These are phyloP conservation scores for Piedraia hortae DNA, from an alignment of 2,329 filamentous ascomycete species.

Conservation along the genomic window DNA sequence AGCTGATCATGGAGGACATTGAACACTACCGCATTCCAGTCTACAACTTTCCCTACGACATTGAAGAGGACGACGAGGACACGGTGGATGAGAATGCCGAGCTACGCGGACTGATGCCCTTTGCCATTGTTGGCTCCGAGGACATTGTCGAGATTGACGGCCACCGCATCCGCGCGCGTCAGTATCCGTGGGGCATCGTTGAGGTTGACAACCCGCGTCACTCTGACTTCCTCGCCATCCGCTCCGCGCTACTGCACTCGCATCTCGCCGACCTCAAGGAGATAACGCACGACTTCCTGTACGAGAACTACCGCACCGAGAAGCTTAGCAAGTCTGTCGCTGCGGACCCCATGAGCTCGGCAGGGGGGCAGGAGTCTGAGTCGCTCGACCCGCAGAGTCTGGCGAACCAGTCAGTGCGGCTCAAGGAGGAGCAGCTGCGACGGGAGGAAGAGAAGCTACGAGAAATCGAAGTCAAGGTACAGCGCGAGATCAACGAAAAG, in stretches of 20 bases:
- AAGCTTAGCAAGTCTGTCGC: constrained; percentile 99
- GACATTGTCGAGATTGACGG: constrained; percentile 44
- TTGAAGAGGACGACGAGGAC: constrained; percentile 97
- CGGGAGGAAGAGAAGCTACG: constrained; percentile 98
- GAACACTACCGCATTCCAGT: constrained; percentile 98
- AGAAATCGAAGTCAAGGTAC: constrained; percentile 98
- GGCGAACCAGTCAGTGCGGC: constrained; percentile 82
- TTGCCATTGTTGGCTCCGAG: constrained; percentile 94
- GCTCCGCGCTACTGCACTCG: constrained; percentile 87
- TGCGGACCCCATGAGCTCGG: constrained; percentile 46
- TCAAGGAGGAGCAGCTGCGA: constrained; percentile 98
- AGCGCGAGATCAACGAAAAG: constrained; percentile 99
- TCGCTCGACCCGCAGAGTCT: constrained; percentile 97
- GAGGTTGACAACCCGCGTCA: constrained; percentile 98
- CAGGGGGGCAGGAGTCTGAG: constrained; percentile 15
- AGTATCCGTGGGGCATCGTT: constrained; percentile 97
- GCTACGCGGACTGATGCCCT: constrained; percentile 89
- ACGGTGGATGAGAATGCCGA: constrained; percentile 98
- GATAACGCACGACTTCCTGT: constrained; percentile 98
- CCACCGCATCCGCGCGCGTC: constrained; percentile 26
- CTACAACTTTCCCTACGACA: constrained; percentile 99
- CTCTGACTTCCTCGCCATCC: constrained; percentile 92
- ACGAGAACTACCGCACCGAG: constrained; percentile 99
- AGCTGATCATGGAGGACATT: constrained; percentile 99
- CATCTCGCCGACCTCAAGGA: constrained; percentile 97